phyloP scores from a whole-genome alignment of 2,329 filamentous ascomycete genomes.

The Talaromyces piceae region DNA sequence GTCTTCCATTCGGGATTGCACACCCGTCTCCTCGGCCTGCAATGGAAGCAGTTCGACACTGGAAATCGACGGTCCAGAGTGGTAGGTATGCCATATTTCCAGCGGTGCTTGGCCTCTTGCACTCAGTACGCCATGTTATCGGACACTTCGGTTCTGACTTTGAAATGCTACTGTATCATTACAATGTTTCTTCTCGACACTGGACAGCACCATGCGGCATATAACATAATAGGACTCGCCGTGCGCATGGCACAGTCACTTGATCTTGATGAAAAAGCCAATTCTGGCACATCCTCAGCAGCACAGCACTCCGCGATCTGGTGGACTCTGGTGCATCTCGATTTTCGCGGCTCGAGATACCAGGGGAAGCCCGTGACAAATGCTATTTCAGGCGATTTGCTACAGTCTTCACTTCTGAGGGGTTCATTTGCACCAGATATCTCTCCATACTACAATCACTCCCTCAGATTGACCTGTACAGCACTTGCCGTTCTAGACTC shows the following conservation, averaged over 20 bases:
- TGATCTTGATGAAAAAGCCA: conserved; percentile 7
- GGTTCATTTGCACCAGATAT: not conserved
- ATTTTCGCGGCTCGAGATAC: conserved; percentile 16
- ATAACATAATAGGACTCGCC: conserved; percentile 18
- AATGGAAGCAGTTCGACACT: conserved; percentile 12
- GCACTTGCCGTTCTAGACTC: not conserved
- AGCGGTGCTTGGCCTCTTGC: conserved; percentile 13
- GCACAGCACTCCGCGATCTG: conserved; percentile 11
- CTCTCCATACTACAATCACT: not conserved
- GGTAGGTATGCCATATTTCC: conserved; percentile 16
- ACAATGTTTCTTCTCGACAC: conserved; percentile 16
- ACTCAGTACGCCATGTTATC: conserved; percentile 13
- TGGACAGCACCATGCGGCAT: conserved; percentile 15
- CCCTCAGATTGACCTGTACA: not conserved
- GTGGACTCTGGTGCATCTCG: conserved; percentile 16
- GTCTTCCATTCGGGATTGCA: conserved; percentile 14
- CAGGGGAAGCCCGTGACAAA: conserved; percentile 14
- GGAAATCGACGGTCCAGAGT: not conserved
- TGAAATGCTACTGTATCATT: conserved; percentile 18
- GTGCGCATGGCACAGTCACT: conserved; percentile 17
- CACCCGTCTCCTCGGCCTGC: conserved; percentile 14
- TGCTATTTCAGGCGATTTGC: not conserved
- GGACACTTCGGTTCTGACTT: conserved; percentile 10
- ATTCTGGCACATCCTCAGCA: not conserved
- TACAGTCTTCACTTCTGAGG: not conserved